These are phyloP conservation scores for Acanthamoeba triangularis DNA, from an alignment of 208 protist genomes.

Conservation along the genomic window DNA sequence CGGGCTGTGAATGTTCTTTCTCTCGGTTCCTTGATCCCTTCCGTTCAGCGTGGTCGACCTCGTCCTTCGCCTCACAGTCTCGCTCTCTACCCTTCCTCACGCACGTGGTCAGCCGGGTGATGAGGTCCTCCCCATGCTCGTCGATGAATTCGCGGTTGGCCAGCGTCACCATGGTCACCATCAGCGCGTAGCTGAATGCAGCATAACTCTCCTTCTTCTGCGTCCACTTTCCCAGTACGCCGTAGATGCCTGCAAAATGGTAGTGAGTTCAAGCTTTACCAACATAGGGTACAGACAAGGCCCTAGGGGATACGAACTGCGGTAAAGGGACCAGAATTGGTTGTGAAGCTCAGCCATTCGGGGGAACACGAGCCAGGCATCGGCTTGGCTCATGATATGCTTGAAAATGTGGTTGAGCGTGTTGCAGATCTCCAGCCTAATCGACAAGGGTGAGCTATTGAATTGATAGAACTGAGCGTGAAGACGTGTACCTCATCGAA, in stretches of 20 bases:
- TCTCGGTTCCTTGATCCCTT: background rate
- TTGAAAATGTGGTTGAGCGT: constrained; percentile 58
- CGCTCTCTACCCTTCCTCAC: background rate
- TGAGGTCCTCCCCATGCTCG: background rate
- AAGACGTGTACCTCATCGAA: background rate
- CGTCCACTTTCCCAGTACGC: background rate
- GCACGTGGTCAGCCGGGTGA: background rate
- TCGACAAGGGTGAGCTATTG: no score
- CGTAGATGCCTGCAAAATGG: background rate
- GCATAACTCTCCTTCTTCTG: constrained; percentile 57
- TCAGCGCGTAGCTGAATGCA: constrained; percentile 10
- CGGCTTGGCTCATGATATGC: background rate
- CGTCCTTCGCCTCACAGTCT: background rate
- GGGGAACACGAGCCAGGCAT: background rate
- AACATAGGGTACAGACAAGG: background rate
- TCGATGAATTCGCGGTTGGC: background rate
- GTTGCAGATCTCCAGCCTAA: constrained; percentile 49
- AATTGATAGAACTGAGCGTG: no score
- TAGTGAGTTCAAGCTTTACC: no score
- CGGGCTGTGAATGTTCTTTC: background rate
- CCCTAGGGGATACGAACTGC: background rate
- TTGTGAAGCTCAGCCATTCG: background rate
- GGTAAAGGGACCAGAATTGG: background rate
- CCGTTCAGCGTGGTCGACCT: background rate
- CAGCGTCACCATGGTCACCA: constrained; percentile 35